phyloP scores from a whole-genome alignment of 2,329 filamentous ascomycete genomes.

The Simplicillium sp. region DNA sequence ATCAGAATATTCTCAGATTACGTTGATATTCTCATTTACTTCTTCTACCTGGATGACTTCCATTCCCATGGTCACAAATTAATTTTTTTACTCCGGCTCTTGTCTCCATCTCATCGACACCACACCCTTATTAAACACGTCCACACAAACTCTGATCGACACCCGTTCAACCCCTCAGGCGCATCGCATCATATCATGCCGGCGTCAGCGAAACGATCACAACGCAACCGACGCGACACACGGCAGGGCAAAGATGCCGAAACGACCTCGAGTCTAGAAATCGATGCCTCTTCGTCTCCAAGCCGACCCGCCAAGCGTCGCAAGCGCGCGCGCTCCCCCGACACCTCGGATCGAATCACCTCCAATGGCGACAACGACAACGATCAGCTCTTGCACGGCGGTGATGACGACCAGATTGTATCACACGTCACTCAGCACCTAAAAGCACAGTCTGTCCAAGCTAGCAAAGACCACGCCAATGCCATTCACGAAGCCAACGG shows the following conservation, averaged over 20 bases:
- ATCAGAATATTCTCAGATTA: too few relatives aligned
- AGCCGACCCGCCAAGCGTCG: constrained; percentile 54
- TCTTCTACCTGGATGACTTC: too few relatives aligned
- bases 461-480: constrained; percentile 54
- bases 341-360: constrained; percentile 6
- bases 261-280: constrained; percentile 17
- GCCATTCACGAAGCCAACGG: constrained; percentile 51
- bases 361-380: constrained; percentile 19
- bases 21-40: too few relatives aligned
- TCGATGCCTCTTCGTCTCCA: constrained; percentile 49
- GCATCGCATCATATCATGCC: constrained; percentile 23
- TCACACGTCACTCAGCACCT: constrained; percentile 46
- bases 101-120: too few relatives aligned
- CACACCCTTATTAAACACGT: too few relatives aligned
- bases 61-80: too few relatives aligned
- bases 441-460: constrained; percentile 41
- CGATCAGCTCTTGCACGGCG: constrained; percentile 19
- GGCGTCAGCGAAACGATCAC: constrained; percentile 25
- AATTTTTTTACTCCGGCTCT: too few relatives aligned
- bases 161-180: neutral
- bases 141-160: too few relatives aligned
- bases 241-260: constrained; percentile 24
- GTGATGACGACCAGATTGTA: constrained; percentile 47
- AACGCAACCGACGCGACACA: constrained; percentile 26
- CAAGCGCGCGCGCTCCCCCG: constrained; percentile 34